These are phyloP conservation scores for Volvariella surrecta DNA, from an alignment of 1,284 basidiomycete genomes.

Conservation along the genomic window DNA sequence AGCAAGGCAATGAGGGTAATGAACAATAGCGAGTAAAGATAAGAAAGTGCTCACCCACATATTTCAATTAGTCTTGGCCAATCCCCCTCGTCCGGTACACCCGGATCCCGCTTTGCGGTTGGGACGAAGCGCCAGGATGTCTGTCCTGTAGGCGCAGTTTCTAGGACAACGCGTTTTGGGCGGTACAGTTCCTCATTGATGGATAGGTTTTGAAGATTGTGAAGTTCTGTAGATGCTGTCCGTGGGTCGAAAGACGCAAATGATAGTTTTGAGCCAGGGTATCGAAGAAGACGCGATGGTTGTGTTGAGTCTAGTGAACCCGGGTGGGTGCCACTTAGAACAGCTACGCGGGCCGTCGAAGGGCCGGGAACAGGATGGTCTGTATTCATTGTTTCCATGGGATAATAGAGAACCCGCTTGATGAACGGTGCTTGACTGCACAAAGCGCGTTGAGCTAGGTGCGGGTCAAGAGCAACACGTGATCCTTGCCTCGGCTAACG, in stretches of 20 bases:
- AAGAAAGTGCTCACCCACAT: slow-evolving; percentile 49
- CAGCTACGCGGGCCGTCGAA: neutral
- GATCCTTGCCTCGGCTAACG: neutral
- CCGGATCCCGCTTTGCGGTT: slow-evolving; percentile 46
- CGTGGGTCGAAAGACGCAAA: slow-evolving; percentile 66
- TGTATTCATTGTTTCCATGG: too few relatives aligned
- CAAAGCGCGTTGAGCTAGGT: too few relatives aligned
- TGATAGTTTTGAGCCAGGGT: slow-evolving; percentile 41
- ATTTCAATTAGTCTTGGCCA: slow-evolving; percentile 62
- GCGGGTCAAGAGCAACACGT: neutral
- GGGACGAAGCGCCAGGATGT: slow-evolving; percentile 70
- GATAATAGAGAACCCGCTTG: too few relatives aligned
- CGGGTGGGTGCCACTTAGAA: slow-evolving; percentile 30
- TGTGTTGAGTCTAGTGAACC: slow-evolving; percentile 57
- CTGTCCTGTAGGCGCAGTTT: slow-evolving; percentile 42
- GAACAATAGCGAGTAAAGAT: slow-evolving; percentile 4
- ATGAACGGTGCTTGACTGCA: too few relatives aligned
- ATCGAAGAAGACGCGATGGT: slow-evolving; percentile 44
- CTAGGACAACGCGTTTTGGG: slow-evolving; percentile 64
- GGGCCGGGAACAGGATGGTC: neutral
- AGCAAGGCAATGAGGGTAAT: slow-evolving; percentile 4
- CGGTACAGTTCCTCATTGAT: slow-evolving; percentile 39
- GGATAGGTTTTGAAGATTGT: slow-evolving; percentile 28
- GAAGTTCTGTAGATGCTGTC: slow-evolving; percentile 35
- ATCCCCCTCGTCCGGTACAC: slow-evolving; percentile 50